Conservation (phyloP, 768 basidiomycete genomes). For the Suillus fuscotomentosus region DNA sequence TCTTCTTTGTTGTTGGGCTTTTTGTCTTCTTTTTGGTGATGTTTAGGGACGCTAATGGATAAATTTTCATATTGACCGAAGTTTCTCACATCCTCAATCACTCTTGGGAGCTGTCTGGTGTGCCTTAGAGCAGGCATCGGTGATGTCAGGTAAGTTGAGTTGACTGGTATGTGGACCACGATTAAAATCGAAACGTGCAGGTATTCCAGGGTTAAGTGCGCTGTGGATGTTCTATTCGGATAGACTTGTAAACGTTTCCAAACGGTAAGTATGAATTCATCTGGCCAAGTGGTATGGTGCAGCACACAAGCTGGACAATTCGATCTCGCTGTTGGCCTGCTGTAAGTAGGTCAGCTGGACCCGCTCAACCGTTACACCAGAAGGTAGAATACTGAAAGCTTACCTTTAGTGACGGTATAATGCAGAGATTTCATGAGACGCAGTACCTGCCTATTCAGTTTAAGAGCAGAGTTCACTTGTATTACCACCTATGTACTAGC, state of each 20-base stretch:
- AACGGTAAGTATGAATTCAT: background rate
- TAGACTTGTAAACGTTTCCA: background rate
- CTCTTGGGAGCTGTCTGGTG: background rate
- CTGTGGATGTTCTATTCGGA: background rate
- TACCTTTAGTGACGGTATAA: background rate
- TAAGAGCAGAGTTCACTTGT: too few relatives aligned
- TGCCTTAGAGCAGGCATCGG: background rate
- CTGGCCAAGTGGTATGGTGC: background rate
- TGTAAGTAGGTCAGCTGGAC: too few relatives aligned
- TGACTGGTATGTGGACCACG: background rate
- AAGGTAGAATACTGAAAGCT: too few relatives aligned
- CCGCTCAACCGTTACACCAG: too few relatives aligned
- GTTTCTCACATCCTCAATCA: background rate
- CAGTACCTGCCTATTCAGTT: background rate
- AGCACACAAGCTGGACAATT: background rate
- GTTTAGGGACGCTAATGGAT: background rate
- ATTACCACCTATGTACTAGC: background rate
- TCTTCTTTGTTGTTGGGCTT: conserved; percentile 10
- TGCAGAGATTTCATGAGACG: background rate
- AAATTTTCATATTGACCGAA: background rate
- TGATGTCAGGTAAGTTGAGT: background rate
- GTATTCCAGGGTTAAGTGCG: background rate
- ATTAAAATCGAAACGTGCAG: background rate
- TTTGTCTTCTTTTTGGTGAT: conserved; percentile 3
- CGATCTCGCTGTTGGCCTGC: background rate